Base-by-base conservation (phyloP, 192 early-diverging fungal species). In the Linnemannia hyalina region DNA sequence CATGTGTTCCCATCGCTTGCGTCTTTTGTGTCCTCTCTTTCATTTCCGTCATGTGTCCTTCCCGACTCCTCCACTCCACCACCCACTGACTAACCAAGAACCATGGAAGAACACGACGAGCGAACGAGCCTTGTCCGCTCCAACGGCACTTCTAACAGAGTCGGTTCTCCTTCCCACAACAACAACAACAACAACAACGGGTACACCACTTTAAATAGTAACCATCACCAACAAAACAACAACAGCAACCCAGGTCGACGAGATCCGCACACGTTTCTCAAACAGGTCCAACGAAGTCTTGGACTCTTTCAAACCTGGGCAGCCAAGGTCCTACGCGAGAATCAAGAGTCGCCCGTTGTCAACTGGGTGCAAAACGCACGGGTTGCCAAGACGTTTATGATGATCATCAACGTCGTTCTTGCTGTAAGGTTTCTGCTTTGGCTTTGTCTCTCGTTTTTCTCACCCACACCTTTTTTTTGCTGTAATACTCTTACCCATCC, bases 341-440 rank as follows among this genome's bases (percentile, higher is more conserved):
- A 65, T 13, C 23, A 44, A 1, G 73, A 75, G 20, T 55, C 74
- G 5, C 68, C 80, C 44, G 13, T 55, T 68, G 63, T 81, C 63
- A 74, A 69, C 35, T 81, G 80, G 80, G 73, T 81, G 36, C 80
- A 81, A 47, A 81, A 69, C n/a, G 60, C 80, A 3, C 80, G 80
- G 8, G 73, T 81, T 11, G 80, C 80, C 44, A 75, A 49, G 47
- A 81, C 49, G 5, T 81, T 81, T 22, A 68, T 75, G 46, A 69
- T 81, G 65, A 70, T 69, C 22, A 70, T 81, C 4, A 81, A 81
- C 65, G 65, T 68, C 73, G 20, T 81, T 29, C 72, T 81, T 54
- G 73, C 73, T 22, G 80, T 81, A 46, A 81, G 73, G 44, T 4
- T 75, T 69, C 20, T 74, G 26, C 29, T 74, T 63, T 73, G 32